Conservation (phyloP, 2,329 filamentous ascomycete species). For the Scytalidium lignicola region DNA sequence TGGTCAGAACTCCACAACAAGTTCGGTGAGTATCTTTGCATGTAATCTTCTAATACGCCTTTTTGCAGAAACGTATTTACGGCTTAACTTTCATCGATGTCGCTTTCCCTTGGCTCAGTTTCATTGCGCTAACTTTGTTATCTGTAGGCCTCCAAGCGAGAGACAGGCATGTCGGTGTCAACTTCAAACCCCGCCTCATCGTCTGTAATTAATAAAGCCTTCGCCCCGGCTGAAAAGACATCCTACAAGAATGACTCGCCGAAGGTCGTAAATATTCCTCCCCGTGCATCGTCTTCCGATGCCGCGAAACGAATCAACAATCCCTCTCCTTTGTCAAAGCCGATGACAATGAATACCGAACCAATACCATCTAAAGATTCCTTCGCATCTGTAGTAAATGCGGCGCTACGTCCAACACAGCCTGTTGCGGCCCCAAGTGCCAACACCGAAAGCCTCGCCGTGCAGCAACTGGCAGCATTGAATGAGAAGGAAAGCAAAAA, state of each 20-base stretch:
- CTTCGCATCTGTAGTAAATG: slow-evolving; percentile 30
- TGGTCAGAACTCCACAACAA: slow-evolving; percentile 51
- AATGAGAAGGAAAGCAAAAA: slow-evolving; percentile 76
- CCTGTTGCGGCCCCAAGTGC: slow-evolving; percentile 26
- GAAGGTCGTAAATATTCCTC: slow-evolving; percentile 53
- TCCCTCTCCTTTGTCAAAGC: slow-evolving; percentile 71
- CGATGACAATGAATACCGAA: slow-evolving; percentile 57
- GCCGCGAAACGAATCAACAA: slow-evolving; percentile 59
- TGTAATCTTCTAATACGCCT: slow-evolving; percentile 3
- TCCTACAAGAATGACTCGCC: slow-evolving; percentile 46
- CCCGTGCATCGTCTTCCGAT: slow-evolving; percentile 55
- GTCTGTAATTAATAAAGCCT: slow-evolving; percentile 27
- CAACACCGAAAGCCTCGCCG: slow-evolving; percentile 53
- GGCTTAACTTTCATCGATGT: slow-evolving; percentile 3
- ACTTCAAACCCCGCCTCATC: slow-evolving; percentile 38
- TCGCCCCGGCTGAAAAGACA: slow-evolving; percentile 36
- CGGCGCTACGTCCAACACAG: slow-evolving; percentile 26
- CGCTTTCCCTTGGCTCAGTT: slow-evolving; percentile 2
- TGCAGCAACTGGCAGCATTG: slow-evolving; percentile 80
- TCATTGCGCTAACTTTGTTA: slow-evolving; percentile 19
- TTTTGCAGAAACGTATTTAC: background rate
- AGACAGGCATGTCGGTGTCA: slow-evolving; percentile 37
- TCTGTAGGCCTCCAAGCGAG: slow-evolving; percentile 55
- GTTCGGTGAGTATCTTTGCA: slow-evolving; percentile 53
- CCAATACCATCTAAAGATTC: slow-evolving; percentile 37